Evolutionary conservation across 306 rosid species (phyloP).

Genomic region (Citrullus amarus): DNA sequence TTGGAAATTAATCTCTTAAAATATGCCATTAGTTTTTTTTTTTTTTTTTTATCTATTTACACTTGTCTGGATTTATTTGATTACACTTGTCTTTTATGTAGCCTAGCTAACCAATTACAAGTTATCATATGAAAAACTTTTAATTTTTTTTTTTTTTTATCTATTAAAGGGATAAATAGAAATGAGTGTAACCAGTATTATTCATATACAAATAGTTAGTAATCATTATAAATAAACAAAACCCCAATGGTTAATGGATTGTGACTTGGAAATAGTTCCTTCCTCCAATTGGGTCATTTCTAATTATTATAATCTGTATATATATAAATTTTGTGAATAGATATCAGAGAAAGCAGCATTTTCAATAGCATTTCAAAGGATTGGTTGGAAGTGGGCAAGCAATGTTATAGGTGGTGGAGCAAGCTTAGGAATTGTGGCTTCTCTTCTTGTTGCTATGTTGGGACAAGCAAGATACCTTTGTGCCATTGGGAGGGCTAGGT

Average conservation of each 20-base stretch:
- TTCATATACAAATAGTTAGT: neutral
- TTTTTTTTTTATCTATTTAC: too few relatives aligned
- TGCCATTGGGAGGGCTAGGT: slow-evolving; percentile 77
- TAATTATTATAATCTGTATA: neutral
- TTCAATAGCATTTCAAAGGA: slow-evolving; percentile 49
- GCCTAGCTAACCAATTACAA: too few relatives aligned
- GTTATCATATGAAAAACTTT: too few relatives aligned
- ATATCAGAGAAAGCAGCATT: slow-evolving; percentile 51
- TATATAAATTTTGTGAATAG: slow-evolving; percentile 15
- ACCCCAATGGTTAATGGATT: neutral
- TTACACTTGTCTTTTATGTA: too few relatives aligned
- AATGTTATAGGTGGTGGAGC: slow-evolving; percentile 83
- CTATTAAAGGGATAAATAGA: too few relatives aligned
- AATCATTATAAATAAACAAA: neutral
- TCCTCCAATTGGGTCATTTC: neutral
- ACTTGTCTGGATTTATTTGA: too few relatives aligned
- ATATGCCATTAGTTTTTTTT: too few relatives aligned
- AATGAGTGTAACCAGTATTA: too few relatives aligned
- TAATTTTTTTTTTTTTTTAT: too few relatives aligned
- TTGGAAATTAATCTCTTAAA: too few relatives aligned
- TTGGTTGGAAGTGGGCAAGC: slow-evolving; percentile 87
- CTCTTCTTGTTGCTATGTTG: slow-evolving; percentile 82
- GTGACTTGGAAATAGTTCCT: neutral
- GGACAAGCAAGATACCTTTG: slow-evolving; percentile 97
- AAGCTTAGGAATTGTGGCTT: slow-evolving; percentile 63